Evolutionary conservation across 2,329 filamentous ascomycete genomes (phyloP).

Genomic region (Cercospora nicotianae): DNA sequence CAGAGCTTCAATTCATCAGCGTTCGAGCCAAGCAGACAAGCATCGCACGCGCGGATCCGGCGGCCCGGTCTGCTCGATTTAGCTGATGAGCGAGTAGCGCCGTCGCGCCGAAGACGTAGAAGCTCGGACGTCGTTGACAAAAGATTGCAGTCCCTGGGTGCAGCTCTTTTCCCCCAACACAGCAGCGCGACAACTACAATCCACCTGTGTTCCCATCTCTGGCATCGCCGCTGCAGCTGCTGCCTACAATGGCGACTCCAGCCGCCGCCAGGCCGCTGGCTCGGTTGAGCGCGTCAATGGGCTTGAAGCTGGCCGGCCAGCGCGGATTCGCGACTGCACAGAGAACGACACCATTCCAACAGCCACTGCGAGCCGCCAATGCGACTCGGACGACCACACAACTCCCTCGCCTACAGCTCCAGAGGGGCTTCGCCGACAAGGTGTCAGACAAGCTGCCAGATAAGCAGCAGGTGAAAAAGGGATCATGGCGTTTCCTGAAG

Average conservation of each 20-base stretch:
- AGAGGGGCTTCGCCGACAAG: constrained; percentile 38
- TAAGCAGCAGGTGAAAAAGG: constrained; percentile 47
- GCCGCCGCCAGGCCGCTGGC: constrained; percentile 31
- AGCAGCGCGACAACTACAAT: background rate
- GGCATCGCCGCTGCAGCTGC: constrained; percentile 10
- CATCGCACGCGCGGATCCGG: constrained; percentile 1
- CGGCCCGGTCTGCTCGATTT: constrained; percentile 6
- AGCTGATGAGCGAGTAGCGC: constrained; percentile 3
- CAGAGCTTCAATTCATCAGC: background rate
- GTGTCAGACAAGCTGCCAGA: constrained; percentile 32
- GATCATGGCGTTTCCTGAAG: constrained; percentile 66
- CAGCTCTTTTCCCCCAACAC: background rate
- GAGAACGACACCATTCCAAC: constrained; percentile 23
- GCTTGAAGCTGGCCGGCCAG: constrained; percentile 25
- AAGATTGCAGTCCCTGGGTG: constrained; percentile 5
- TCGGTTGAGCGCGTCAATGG: constrained; percentile 29
- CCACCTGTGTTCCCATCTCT: background rate
- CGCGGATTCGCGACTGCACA: constrained; percentile 30
- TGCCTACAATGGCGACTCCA: constrained; percentile 31
- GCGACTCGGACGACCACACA: constrained; percentile 9
- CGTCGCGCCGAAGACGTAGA: constrained; percentile 10
- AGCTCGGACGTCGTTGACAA: constrained; percentile 5
- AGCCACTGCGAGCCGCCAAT: constrained; percentile 23
- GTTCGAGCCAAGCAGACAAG: background rate
- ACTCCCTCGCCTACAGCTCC: constrained; percentile 23